Percentiles rank a stretch among this genome's conserved stretches.
Evolutionary conservation across 1,284 basidiomycete genomes (phyloP).

Genomic region (Rhizopogon hawkerae): DNA sequence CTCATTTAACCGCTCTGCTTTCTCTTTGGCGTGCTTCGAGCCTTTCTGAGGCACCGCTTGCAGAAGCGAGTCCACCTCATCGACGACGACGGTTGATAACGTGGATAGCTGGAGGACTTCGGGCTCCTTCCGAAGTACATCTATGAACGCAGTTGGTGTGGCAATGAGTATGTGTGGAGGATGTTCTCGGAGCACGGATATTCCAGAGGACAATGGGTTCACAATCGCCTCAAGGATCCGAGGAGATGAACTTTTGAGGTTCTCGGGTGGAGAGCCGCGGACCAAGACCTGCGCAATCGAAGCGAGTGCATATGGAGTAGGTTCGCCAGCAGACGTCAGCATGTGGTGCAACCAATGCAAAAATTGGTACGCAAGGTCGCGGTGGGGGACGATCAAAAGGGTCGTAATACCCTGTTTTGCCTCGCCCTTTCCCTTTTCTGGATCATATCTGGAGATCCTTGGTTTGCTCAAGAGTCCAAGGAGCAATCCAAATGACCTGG

Average conservation of each 20-base stretch:
- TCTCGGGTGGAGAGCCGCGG: conserved; percentile 30
- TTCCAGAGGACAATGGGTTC: conserved; percentile 29
- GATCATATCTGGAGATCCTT: conserved; percentile 19
- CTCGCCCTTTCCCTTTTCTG: conserved; percentile 1
- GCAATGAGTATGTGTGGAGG: conserved; percentile 62
- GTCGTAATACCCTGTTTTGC: conserved; percentile 32
- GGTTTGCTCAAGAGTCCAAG: conserved; percentile 56
- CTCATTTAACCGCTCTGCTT: conserved; percentile 34
- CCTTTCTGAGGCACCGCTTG: conserved; percentile 37
- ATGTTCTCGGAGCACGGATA: conserved; percentile 31
- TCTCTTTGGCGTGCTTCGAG: conserved; percentile 19
- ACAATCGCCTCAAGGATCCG: conserved; percentile 26
- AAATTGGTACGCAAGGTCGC: conserved; percentile 64
- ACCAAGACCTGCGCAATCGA: conserved; percentile 54
- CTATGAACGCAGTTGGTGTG: conserved; percentile 60
- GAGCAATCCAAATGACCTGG: conserved; percentile 62
- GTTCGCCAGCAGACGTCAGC: conserved; percentile 25
- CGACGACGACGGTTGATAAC: conserved; percentile 55
- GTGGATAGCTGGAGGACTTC: conserved; percentile 35
- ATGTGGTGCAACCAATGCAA: conserved; percentile 59
- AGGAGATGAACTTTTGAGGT: conserved; percentile 17
- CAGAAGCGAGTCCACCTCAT: conserved; percentile 68
- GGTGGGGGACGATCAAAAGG: conserved; percentile 65
- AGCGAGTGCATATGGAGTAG: conserved; percentile 25
- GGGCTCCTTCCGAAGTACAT: conserved; percentile 40